phyloP scores from a whole-genome alignment of 805 yeast genomes.

The Ogataea salicorniae region DNA sequence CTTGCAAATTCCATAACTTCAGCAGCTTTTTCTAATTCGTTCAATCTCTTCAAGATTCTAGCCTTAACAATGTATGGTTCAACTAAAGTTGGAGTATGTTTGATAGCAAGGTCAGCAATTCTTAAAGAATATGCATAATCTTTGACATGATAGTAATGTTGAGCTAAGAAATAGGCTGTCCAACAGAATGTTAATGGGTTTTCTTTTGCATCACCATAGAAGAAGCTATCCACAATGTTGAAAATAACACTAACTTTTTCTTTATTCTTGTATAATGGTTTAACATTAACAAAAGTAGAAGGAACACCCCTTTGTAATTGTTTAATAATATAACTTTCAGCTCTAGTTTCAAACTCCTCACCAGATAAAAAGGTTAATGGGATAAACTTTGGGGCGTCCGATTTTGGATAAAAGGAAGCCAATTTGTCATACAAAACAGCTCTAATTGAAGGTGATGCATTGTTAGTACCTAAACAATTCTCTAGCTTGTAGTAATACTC shows the following conservation, averaged over 20 bases:
- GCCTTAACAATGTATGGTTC: constrained; percentile 81
- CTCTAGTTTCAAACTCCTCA: constrained; percentile 39
- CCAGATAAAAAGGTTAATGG: constrained; percentile 72
- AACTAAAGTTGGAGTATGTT: constrained; percentile 76
- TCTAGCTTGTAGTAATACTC: constrained; percentile 66
- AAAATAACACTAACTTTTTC: constrained; percentile 40
- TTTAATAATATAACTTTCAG: constrained; percentile 47
- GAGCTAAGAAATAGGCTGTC: constrained; percentile 75
- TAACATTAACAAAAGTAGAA: constrained; percentile 79
- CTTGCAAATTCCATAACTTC: constrained; percentile 66
- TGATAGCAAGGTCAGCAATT: constrained; percentile 56
- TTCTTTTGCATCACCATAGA: constrained; percentile 22
- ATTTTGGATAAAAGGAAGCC: constrained; percentile 67
- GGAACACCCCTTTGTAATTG: constrained; percentile 83
- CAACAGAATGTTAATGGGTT: constrained; percentile 51
- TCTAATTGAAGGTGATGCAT: constrained; percentile 44
- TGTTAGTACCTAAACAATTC: constrained; percentile 48
- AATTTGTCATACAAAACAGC: constrained; percentile 60
- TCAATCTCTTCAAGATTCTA: constrained; percentile 67
- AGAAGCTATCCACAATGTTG: constrained; percentile 48
- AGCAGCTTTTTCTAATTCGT: constrained; percentile 59
- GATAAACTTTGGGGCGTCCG: constrained; percentile 73
- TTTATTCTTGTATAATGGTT: constrained; percentile 61
- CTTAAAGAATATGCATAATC: constrained; percentile 50
- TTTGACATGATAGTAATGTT: constrained; percentile 59